phyloP scores from a whole-genome alignment of 805 yeast species.

The Yarrowia sp. region DNA sequence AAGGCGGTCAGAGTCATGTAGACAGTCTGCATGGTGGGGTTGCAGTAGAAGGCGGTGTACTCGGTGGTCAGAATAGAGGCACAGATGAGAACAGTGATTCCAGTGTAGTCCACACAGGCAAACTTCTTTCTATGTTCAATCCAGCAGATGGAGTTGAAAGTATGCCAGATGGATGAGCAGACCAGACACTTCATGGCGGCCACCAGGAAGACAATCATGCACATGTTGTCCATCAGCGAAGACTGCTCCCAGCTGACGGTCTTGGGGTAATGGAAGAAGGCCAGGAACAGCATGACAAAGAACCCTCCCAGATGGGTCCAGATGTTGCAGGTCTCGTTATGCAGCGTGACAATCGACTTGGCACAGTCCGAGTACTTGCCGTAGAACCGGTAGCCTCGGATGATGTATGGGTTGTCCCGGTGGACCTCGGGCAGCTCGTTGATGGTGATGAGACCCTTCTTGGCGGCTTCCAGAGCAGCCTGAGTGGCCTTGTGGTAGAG shows the following conservation, averaged over 20 bases:
- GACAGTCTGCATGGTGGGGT: constrained; percentile 56
- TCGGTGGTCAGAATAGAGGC: constrained; percentile 89
- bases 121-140: constrained; percentile 68
- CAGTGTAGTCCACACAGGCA: constrained; percentile 95
- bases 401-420: constrained; percentile 89
- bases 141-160: constrained; percentile 79
- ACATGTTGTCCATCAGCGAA: constrained; percentile 54
- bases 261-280: constrained; percentile 67
- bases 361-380: constrained; percentile 65
- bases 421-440: constrained; percentile 90
- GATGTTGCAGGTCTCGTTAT: constrained; percentile 90
- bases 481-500: constrained; percentile 40
- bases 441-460: constrained; percentile 65
- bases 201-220: constrained; percentile 67
- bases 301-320: constrained; percentile 91
- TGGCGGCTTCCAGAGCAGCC: constrained; percentile 46
- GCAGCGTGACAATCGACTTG: constrained; percentile 65
- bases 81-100: constrained; percentile 87
- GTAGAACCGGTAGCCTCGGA: constrained; percentile 85
- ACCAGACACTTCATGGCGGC: constrained; percentile 80
- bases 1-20: constrained; percentile 67
- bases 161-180: constrained; percentile 89
- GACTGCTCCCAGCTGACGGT: constrained; percentile 54
- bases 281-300: constrained; percentile 61
- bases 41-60: constrained; percentile 73